A percentile compares a stretch with the other conserved stretches of the same genome.
Evolutionary conservation across 2,329 filamentous ascomycete species (phyloP).

Genomic region (Pestalotiopsis sp.): DNA sequence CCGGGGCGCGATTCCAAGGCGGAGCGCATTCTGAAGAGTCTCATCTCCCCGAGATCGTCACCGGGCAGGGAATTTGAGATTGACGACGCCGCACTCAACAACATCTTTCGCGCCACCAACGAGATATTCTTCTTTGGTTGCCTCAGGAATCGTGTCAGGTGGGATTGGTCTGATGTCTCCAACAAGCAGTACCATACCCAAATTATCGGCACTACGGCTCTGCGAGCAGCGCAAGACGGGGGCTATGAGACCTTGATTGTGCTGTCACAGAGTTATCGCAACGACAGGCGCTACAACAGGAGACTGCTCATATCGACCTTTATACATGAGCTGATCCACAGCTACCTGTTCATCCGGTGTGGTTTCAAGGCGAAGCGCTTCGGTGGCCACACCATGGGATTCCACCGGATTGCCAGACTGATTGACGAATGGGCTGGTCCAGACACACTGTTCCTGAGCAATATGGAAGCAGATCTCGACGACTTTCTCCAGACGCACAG

Average conservation of each 20-base stretch:
- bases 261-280: slow-evolving; percentile 62
- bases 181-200: slow-evolving; percentile 53
- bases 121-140: slow-evolving; percentile 64
- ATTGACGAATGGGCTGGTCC: slow-evolving; percentile 65
- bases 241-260: slow-evolving; percentile 67
- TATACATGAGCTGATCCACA: slow-evolving; percentile 68
- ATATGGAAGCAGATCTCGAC: slow-evolving; percentile 65
- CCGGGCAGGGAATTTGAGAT: slow-evolving; percentile 51
- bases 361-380: slow-evolving; percentile 57
- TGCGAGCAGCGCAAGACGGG: slow-evolving; percentile 48
- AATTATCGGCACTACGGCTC: slow-evolving; percentile 65
- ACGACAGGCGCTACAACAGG: slow-evolving; percentile 57
- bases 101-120: slow-evolving; percentile 64
- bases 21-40: slow-evolving; percentile 58
- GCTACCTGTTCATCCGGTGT: slow-evolving; percentile 66
- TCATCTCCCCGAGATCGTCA: slow-evolving; percentile 54
- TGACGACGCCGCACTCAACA: slow-evolving; percentile 58
- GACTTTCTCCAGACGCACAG: slow-evolving; percentile 40
- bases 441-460: slow-evolving; percentile 55
- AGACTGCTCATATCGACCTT: slow-evolving; percentile 67
- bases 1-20: slow-evolving; percentile 53
- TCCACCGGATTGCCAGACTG: slow-evolving; percentile 59
- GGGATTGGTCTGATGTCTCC: slow-evolving; percentile 62
- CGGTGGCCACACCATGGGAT: slow-evolving; percentile 64
- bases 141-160: slow-evolving; percentile 59